Base-by-base conservation (phyloP, 768 basidiomycete genomes). In the Tricholoma hemisulphureum region DNA sequence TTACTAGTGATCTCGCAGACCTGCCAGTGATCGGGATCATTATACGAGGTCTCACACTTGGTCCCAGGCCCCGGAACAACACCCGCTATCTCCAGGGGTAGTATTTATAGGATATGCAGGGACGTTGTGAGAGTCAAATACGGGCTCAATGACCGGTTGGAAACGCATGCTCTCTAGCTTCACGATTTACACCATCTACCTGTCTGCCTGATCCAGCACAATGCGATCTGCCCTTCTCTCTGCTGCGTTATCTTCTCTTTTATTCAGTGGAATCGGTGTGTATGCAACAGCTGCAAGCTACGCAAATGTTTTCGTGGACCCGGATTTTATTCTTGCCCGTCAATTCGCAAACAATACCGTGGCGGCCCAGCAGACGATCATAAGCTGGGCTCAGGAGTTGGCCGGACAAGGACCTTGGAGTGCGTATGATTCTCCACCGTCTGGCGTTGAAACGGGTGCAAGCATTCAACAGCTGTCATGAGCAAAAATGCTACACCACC, bases 281-380 rank as follows among this genome's bases (percentile, higher is more conserved):
- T 8, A 4, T 10, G 56, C 52, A 5, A 69, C 73, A 13, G 70
- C 73, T 34, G 75, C 71, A 1, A 75, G 74, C 58, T 84, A 84
- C 60, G 77, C 80, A 3, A 83, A 84, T 60, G 80, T 82, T 51
- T 86, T 84, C 58, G 73, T 85, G 32, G 76, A 83, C 57, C 84
- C 85, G 0, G 68, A 74, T 48, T 80, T 73, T 58, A 75, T 84
- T 46, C 69, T 81, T 18, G 62, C 74, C 4, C 69, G 75, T 32
- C 72, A 74, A 13, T 83, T 79, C 62, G 67, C 71, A 14, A 65
- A 69, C 9, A 71, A 74, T 49, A 83, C 82, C 2, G 57, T 65
- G 13, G 75, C 67, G 18, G 81, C 85, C 1, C 79, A 80, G 62
- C 58, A 68, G 14, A 76, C 80, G 4, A 77, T 86, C 34, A 56